phyloP scores from a whole-genome alignment of 768 basidiomycete species.

The Lentinula boryana region DNA sequence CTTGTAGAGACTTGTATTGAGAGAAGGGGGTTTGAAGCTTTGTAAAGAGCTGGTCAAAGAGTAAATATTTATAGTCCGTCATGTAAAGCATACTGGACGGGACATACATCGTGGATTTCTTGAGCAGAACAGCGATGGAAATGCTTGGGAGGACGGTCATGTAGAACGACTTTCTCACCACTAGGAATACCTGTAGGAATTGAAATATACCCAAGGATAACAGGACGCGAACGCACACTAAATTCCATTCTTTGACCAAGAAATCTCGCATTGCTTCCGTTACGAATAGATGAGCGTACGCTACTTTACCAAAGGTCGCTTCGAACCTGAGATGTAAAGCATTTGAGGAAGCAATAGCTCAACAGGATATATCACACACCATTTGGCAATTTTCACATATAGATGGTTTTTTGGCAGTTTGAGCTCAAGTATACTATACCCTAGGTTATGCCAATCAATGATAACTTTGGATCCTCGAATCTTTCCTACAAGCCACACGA shows the following conservation, averaged over 20 bases:
- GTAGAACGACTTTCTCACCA: constrained; percentile 71
- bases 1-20: constrained; percentile 9
- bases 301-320: constrained; percentile 65
- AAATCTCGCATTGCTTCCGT: constrained; percentile 79
- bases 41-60: constrained; percentile 39
- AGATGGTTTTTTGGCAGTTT: constrained; percentile 64
- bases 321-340: constrained; percentile 62
- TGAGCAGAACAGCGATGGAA: constrained; percentile 68
- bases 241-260: constrained; percentile 65
- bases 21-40: constrained; percentile 28
- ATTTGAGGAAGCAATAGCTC: not conserved
- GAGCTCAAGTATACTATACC: constrained; percentile 87
- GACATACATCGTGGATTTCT: constrained; percentile 70
- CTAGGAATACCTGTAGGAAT: constrained; percentile 29
- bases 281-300: constrained; percentile 91
- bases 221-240: constrained; percentile 51
- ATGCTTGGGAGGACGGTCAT: constrained; percentile 86
- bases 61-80: not conserved
- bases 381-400: constrained; percentile 69
- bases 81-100: not conserved
- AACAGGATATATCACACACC: constrained; percentile 35
- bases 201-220: not conserved
- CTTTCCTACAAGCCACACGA: constrained; percentile 70
- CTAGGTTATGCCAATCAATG: constrained; percentile 99
- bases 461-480: constrained; percentile 79